Evolutionary conservation across 2,329 filamentous ascomycete species (phyloP).

Genomic region (Fusarium hostae): DNA sequence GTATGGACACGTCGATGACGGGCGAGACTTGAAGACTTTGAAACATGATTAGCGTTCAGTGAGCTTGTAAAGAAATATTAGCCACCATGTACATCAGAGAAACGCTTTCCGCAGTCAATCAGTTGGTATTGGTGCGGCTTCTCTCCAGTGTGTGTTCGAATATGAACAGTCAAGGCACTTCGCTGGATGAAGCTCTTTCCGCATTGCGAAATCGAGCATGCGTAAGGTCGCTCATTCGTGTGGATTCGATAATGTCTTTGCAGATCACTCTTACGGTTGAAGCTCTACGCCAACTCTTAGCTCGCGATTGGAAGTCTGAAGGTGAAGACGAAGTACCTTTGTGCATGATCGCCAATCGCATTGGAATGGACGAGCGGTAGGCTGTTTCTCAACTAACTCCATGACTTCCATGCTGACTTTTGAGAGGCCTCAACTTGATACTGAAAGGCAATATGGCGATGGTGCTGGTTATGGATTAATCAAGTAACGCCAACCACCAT

Average conservation of each 20-base stretch:
- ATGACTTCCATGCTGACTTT: constrained; percentile 64
- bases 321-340: constrained; percentile 61
- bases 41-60: constrained; percentile 11
- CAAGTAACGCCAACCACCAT: not conserved
- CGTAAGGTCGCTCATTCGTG: constrained; percentile 75
- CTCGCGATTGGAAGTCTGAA: no score
- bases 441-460: not conserved
- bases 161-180: constrained; percentile 76
- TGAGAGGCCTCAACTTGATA: not conserved
- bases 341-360: constrained; percentile 71
- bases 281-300: constrained; percentile 61
- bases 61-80: not conserved
- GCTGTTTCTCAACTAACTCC: constrained; percentile 72
- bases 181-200: constrained; percentile 78
- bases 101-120: constrained; percentile 72
- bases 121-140: constrained; percentile 77
- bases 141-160: constrained; percentile 76
- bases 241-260: constrained; percentile 78
- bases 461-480: not conserved
- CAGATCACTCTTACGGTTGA: constrained; percentile 77
- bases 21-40: constrained; percentile 71
- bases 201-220: constrained; percentile 68
- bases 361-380: constrained; percentile 69
- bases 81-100: constrained; percentile 70
- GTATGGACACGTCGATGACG: constrained; percentile 74